Percentiles rank a stretch among this genome's conserved stretches.
Evolutionary conservation across 2,329 filamentous ascomycete species (phyloP).

Genomic region (Sporothrix sp.): DNA sequence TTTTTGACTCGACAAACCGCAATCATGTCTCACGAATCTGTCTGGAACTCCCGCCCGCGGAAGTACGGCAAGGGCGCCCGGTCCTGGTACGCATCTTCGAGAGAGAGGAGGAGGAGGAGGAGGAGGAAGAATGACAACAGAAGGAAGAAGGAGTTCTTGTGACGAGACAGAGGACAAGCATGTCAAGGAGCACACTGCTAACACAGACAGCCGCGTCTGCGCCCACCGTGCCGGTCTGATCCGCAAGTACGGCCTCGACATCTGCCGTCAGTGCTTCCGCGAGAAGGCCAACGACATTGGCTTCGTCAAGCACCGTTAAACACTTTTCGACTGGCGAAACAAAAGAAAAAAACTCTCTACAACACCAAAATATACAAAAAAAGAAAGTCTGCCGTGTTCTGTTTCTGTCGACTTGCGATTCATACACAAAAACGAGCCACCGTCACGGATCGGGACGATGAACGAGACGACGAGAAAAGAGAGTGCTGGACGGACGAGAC

Average conservation of each 20-base stretch:
- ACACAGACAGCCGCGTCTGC: constrained; percentile 49
- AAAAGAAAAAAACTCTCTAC: neutral
- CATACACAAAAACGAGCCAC: neutral
- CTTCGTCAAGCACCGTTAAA: constrained; percentile 49
- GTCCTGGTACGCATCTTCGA: constrained; percentile 56
- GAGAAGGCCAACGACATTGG: constrained; percentile 65
- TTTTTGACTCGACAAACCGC: too few species aligned
- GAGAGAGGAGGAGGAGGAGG: neutral
- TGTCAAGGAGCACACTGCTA: constrained; percentile 17
- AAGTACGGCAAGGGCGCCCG: constrained; percentile 95
- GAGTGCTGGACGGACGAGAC: neutral
- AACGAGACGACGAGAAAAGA: neutral
- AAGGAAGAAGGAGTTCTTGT: neutral
- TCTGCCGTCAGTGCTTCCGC: constrained; percentile 72
- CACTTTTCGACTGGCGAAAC: neutral
- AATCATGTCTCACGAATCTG: constrained; percentile 72
- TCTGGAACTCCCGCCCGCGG: constrained; percentile 98
- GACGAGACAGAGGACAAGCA: constrained; percentile 3
- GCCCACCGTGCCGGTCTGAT: constrained; percentile 98
- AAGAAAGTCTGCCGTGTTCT: neutral
- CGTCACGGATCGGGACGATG: neutral
- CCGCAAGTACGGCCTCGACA: constrained; percentile 97
- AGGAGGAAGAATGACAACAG: neutral
- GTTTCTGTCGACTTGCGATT: neutral
- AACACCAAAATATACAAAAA: neutral